phyloP scores from a whole-genome alignment of 306 rosid species.

The Ochetophila trinervis region DNA sequence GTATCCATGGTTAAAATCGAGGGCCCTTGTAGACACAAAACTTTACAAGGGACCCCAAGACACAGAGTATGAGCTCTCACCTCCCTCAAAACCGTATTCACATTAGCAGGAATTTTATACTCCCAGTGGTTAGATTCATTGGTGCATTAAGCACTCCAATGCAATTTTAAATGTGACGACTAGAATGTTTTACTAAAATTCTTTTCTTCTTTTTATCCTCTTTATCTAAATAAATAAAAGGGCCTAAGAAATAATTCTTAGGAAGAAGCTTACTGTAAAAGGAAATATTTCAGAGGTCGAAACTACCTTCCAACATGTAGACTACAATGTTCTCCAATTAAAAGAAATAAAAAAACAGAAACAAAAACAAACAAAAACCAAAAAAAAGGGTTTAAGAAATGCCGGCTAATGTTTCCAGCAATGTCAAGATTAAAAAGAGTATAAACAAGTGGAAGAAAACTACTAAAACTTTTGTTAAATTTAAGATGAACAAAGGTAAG shows the following conservation, averaged over 20 bases:
- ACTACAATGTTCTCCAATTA: background rate
- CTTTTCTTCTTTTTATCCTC: too few relatives aligned
- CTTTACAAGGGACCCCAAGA: conserved; percentile 49
- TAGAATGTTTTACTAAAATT: background rate
- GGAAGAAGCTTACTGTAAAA: background rate
- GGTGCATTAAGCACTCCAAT: conserved; percentile 20
- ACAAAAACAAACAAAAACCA: too few relatives aligned
- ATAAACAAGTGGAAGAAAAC: too few relatives aligned
- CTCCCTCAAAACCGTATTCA: conserved; percentile 30
- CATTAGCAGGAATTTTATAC: conserved; percentile 21
- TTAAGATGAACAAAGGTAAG: background rate
- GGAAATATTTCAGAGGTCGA: background rate
- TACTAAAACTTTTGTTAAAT: background rate
- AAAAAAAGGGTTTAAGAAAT: background rate
- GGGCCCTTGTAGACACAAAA: conserved; percentile 41
- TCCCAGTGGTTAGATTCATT: conserved; percentile 20
- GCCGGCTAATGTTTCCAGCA: background rate
- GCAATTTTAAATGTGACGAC: conserved; percentile 11
- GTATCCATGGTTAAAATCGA: conserved; percentile 52
- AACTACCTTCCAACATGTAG: background rate
- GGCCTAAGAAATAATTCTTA: background rate
- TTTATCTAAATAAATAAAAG: background rate
- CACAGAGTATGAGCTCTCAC: conserved; percentile 34
- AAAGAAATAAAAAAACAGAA: background rate
- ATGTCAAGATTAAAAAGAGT: background rate